phyloP scores from a whole-genome alignment of 192 early-diverging fungal species.

The Chytriomyces confervae region DNA sequence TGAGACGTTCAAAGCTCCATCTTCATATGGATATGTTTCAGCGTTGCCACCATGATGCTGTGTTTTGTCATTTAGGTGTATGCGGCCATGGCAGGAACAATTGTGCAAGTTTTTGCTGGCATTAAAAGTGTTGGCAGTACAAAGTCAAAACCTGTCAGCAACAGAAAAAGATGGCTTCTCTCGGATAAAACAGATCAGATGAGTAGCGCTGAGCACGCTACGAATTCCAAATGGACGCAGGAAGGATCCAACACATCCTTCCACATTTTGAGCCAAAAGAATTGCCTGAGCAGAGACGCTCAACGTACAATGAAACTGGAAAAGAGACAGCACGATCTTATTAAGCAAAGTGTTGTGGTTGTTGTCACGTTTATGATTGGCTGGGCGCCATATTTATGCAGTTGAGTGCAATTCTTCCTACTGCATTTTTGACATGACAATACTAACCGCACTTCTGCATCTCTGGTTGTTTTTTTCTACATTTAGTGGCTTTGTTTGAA shows the following conservation, averaged over 20 bases:
- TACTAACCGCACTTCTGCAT: no score
- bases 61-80: neutral
- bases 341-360: neutral
- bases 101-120: neutral
- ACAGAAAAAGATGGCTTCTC: neutral
- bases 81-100: neutral
- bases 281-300: neutral
- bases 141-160: neutral
- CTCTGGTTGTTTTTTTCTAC: no score
- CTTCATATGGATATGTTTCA: neutral
- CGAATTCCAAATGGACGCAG: neutral
- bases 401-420: no score
- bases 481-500: no score
- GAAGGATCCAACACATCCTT: neutral
- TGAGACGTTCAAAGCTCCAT: neutral
- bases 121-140: neutral
- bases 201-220: no score
- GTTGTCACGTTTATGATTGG: neutral
- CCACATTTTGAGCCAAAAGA: neutral
- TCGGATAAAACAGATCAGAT: no score
- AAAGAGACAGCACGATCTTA: neutral
- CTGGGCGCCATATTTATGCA: neutral
- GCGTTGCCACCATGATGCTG: neutral
- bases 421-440: no score
- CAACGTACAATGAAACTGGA: no score